Evolutionary conservation across 768 basidiomycete genomes (phyloP).

Genomic region (Auriscalpium orientale): DNA sequence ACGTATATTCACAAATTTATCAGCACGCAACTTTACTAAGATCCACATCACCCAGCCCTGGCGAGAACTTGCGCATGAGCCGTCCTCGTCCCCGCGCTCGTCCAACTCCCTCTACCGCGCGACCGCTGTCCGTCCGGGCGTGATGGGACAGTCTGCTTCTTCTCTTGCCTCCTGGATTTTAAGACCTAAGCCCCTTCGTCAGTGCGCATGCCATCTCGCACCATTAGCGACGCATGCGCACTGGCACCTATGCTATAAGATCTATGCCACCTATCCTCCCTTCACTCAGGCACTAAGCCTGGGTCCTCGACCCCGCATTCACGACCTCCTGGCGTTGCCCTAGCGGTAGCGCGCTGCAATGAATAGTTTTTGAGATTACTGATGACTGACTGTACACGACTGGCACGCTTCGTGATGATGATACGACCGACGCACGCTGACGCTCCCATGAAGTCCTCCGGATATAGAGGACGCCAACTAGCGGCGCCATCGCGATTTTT

Average conservation of each 20-base stretch:
- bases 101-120: conserved; percentile 24
- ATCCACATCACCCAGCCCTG: conserved; percentile 22
- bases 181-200: background rate
- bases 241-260: conserved; percentile 25
- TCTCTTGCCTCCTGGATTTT: background rate
- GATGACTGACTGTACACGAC: background rate
- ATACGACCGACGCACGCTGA: background rate
- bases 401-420: background rate
- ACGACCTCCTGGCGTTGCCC: background rate
- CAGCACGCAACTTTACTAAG: background rate
- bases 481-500: background rate
- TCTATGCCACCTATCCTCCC: conserved; percentile 18
- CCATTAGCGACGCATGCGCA: background rate
- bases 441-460: background rate
- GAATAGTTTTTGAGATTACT: background rate
- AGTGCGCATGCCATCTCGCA: background rate
- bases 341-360: background rate
- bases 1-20: conserved; percentile 22
- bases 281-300: background rate
- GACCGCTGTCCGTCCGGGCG: conserved; percentile 20
- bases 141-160: conserved; percentile 11
- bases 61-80: conserved; percentile 35
- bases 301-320: too few relatives aligned
- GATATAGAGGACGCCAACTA: too few relatives aligned
- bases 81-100: conserved; percentile 40